Base-by-base conservation (phyloP, 345 rosid genomes). In the Reutealis trisperma region DNA sequence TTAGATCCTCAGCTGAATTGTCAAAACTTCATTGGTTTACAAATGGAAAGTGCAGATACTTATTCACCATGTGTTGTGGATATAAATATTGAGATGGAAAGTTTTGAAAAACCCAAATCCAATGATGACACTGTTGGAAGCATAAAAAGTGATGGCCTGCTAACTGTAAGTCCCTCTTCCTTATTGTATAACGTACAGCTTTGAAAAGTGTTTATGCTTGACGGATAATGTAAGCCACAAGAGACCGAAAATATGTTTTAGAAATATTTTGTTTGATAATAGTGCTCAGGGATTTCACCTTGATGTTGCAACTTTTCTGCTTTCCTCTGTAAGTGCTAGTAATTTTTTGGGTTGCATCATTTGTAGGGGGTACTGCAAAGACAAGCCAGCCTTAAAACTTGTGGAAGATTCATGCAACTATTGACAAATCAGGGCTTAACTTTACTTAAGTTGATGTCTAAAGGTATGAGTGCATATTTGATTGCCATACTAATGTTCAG, bases 361-460 rank as follows among this genome's bases (percentile, higher is more conserved):
- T 63, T 84, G 88, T 94, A 89, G 76, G 93, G 88, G 83, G 83
- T 88, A 66, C 78, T 95, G 82, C 93, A 89, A 86, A 89, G 98
- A 81, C 99, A 93, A 83, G 88, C 87, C 63, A 95, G 98, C 89
- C 79, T 89, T 64, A 89, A 78, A 68, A 84, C 87, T 22, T 94
- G 98, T 81, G 80, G 80, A 78, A 78, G 59, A 44, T 72, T 78
- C 55, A 64, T 84, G 78, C 83, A 78, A 69, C 65, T 80, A 75
- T 51, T 67, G 73, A 64, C 83, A 75, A 44, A 71, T 63, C 78
- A 72, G 63, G 61, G 71, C 76, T 80, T 73, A 52, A 58, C 71
- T 74, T 76, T 83, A 27, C 74, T 73, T 42, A 80, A 83, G 47
- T 72, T 79, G 47, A 62, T 77, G 65, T 27, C 24, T 73, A 73